Evolutionary conservation across 768 basidiomycete species (phyloP).

Genomic region (Lentinula detonsa): DNA sequence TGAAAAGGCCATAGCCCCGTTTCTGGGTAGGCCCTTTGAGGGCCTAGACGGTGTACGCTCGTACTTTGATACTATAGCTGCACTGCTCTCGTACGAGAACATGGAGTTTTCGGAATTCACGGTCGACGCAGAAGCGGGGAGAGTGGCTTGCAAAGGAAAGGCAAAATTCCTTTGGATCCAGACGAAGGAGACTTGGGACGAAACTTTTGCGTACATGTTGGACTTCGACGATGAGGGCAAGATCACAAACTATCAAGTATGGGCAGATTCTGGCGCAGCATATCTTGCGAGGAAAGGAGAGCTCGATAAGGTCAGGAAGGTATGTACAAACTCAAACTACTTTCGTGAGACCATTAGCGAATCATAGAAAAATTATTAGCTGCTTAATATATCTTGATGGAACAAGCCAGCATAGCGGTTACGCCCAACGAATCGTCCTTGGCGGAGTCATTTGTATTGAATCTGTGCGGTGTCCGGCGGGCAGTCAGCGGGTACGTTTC

Average conservation of each 20-base stretch:
- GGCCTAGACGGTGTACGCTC: slow-evolving; percentile 34
- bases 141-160: slow-evolving; percentile 48
- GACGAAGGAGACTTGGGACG: slow-evolving; percentile 52
- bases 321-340: neutral
- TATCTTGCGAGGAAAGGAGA: slow-evolving; percentile 53
- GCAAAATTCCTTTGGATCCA: slow-evolving; percentile 53
- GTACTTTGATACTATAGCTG: slow-evolving; percentile 46
- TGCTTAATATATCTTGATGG: no score
- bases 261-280: slow-evolving; percentile 63
- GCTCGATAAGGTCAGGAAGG: slow-evolving; percentile 24
- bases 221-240: slow-evolving; percentile 54
- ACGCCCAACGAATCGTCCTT: no score
- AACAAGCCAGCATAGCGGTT: no score
- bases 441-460: no score
- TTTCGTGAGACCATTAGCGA: neutral
- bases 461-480: no score
- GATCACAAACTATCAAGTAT: slow-evolving; percentile 57
- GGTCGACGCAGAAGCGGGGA: slow-evolving; percentile 42
- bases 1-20: slow-evolving; percentile 47
- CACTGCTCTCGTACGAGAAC: slow-evolving; percentile 41
- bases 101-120: slow-evolving; percentile 51
- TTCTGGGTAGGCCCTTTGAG: slow-evolving; percentile 45
- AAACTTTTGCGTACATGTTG: slow-evolving; percentile 53
- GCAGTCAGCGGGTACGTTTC: no score
- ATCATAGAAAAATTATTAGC: no score